Conservation (phyloP, 805 yeast genomes). For the Starmerella floricola region DNA sequence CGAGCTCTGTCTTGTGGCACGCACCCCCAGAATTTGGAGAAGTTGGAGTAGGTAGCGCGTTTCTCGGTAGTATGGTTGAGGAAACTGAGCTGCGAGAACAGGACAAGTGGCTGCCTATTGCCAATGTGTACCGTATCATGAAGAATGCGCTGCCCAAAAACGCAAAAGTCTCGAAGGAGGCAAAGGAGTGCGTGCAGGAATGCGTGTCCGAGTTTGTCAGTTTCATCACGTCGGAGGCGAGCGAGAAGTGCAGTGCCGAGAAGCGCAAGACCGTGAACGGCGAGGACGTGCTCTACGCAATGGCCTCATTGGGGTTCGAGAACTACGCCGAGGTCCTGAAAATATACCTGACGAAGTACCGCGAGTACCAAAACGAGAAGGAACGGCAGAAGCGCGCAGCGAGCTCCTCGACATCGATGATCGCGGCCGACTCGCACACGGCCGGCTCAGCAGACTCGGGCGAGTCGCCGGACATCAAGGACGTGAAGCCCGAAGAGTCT, state of each 20-base stretch:
- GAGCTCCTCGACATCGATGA: neutral
- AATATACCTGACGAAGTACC: constrained; percentile 53
- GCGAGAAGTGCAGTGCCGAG: constrained; percentile 51
- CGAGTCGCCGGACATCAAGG: constrained; percentile 2
- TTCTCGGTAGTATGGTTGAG: constrained; percentile 10
- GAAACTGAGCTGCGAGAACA: constrained; percentile 47
- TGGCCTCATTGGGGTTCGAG: constrained; percentile 55
- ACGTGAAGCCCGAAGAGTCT: constrained; percentile 4
- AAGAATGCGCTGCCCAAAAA: constrained; percentile 57
- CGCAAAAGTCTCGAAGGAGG: constrained; percentile 68
- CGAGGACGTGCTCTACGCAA: constrained; percentile 52
- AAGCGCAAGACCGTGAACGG: constrained; percentile 61
- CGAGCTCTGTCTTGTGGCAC: neutral
- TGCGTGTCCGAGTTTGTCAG: constrained; percentile 58
- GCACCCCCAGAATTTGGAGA: neutral
- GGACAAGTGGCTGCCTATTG: constrained; percentile 51
- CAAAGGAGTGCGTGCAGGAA: constrained; percentile 66
- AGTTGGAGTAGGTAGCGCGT: neutral
- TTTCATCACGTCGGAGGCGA: constrained; percentile 52
- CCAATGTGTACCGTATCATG: constrained; percentile 61
- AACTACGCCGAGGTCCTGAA: constrained; percentile 58
- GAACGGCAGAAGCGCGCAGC: constrained; percentile 19
- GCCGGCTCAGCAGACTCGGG: neutral
- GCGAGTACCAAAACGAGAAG: constrained; percentile 32
- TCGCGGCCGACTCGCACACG: neutral